Evolutionary conservation across 1,139 yeast species (phyloP).

Genomic region (Entelexis sorbosivorans): DNA sequence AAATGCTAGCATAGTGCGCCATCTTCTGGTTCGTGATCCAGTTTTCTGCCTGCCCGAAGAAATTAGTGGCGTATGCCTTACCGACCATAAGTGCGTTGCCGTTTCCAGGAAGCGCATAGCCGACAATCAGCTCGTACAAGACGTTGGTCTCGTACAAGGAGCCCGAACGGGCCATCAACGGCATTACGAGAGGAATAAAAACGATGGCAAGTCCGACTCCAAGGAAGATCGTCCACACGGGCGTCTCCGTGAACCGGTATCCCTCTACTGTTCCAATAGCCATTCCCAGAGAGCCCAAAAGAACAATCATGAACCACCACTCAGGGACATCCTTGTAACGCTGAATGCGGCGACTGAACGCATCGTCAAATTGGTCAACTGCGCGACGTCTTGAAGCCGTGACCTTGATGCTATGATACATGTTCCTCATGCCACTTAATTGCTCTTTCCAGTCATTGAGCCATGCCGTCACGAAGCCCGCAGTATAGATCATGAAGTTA

Average conservation of each 20-base stretch:
- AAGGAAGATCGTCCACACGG: conserved; percentile 47
- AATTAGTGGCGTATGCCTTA: conserved; percentile 49
- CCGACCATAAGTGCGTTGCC: conserved; percentile 45
- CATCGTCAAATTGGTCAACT: conserved; percentile 34
- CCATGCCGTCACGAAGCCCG: not conserved
- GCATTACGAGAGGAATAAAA: conserved; percentile 19
- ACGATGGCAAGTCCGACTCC: conserved; percentile 32
- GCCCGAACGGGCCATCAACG: conserved; percentile 37
- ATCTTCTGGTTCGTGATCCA: conserved; percentile 46
- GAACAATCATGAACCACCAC: conserved; percentile 45
- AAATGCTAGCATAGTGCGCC: conserved; percentile 50
- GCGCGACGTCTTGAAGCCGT: conserved; percentile 3
- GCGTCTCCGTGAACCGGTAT: conserved; percentile 38
- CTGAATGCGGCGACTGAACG: conserved; percentile 48
- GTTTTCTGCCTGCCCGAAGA: conserved; percentile 50
- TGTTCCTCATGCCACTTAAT: not conserved
- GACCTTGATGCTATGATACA: not conserved
- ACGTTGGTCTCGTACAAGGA: conserved; percentile 45
- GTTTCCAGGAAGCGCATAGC: conserved; percentile 53
- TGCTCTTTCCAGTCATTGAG: not conserved
- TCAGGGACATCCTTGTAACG: conserved; percentile 55
- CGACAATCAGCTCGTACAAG: conserved; percentile 44
- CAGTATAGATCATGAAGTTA: conserved; percentile 49
- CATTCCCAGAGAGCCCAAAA: conserved; percentile 38
- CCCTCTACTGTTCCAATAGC: conserved; percentile 37